Conservation (phyloP, 768 basidiomycete species). For the Phaffia australis region DNA sequence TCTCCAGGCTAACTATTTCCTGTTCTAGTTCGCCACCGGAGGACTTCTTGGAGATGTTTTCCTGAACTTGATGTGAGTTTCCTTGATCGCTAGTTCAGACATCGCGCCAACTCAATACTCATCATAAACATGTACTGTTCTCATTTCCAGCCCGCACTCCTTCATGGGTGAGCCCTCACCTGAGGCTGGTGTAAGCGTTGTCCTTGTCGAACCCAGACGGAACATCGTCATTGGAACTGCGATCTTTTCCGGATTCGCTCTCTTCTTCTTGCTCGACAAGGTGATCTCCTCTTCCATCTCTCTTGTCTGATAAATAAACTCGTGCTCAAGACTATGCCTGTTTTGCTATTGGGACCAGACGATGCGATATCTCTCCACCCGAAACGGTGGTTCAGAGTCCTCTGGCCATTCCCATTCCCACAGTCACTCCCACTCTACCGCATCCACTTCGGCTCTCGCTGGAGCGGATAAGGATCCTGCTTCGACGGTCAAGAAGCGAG, state of each 20-base stretch:
- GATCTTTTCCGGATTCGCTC: conserved; percentile 74
- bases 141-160: conserved; percentile 50
- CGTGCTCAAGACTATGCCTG: too few relatives aligned
- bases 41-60: conserved; percentile 88
- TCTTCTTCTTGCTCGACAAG: conserved; percentile 92
- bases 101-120: too few relatives aligned
- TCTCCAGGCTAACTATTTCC: conserved; percentile 15
- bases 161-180: conserved; percentile 69
- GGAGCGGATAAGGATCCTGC: background rate
- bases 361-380: conserved; percentile 16
- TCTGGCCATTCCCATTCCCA: conserved; percentile 49
- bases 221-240: conserved; percentile 77
- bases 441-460: conserved; percentile 29
- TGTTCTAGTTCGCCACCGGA: conserved; percentile 47
- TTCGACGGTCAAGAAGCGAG: conserved; percentile 8
- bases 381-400: conserved; percentile 42
- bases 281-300: conserved; percentile 39
- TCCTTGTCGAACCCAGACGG: conserved; percentile 80
- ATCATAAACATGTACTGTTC: too few relatives aligned
- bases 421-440: conserved; percentile 48
- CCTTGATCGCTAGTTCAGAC: too few relatives aligned
- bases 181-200: conserved; percentile 58
- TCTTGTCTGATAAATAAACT: background rate
- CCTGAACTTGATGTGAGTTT: conserved; percentile 56
- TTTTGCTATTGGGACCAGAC: background rate